Evolutionary conservation across 495 filamentous ascomycete genomes (phyloP), one percentile per base, ranked within the genome.

Genomic region (Penicillium argentinense): DNA sequence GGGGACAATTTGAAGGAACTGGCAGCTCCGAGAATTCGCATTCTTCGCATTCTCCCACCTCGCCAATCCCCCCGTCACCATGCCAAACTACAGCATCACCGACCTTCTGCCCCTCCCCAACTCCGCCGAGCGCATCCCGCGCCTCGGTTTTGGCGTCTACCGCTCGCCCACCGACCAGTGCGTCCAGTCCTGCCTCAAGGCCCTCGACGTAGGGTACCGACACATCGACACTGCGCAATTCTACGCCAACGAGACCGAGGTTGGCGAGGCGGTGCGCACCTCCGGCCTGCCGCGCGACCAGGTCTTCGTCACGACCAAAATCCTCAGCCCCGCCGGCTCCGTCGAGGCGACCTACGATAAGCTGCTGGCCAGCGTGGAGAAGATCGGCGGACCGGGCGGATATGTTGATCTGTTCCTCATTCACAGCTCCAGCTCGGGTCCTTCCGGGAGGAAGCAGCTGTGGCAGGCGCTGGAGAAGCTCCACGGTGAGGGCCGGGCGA

Each of bases 101-200:
- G 77, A 80, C 51, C 59, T 61, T 21, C 56, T 83, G 27, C 63
- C 79, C 42, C 81, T 88, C 37, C 74, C 74, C 23, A 78, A 79
- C 45, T 78, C 74, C 46, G 33, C 51, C 16, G 60, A 71, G 43
- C 69, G 68, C 38, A 85, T 87, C 33, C 87, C 85, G 21, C 73
- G 69, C 39, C 76, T 91, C n/a, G 86, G 87, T 11, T 89, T 90
- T 55, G 86, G 86, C 29, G 84, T 89, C 55, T 89, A 83, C 63
- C 77, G 76, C 39, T 81, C 79, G 9, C 71, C 70, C 8, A 39
- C 62, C 13, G 46, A 68, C 17, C 69, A 75, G 43, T 84, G 79
- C 61, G 68, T 75, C 12, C 53, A 74, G 19, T 83, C 83, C 4
- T 78, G 74, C 50, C 65, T 75, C n/a, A 74, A 71, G 25, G 86